Base-by-base conservation (phyloP, 139 green algal genomes). In the Haematococcus sp. region DNA sequence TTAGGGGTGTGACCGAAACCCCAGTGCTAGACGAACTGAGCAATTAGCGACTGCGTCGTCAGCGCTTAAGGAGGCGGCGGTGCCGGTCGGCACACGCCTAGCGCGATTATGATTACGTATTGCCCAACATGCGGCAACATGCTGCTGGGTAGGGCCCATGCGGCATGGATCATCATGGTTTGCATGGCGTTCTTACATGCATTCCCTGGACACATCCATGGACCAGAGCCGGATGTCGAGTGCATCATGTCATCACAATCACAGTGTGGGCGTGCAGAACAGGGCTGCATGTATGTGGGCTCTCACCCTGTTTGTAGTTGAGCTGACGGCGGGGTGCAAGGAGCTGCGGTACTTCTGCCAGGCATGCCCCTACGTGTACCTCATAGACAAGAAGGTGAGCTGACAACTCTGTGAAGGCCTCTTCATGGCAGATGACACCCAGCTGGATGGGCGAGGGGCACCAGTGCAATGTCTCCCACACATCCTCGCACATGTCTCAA, bases 81-180 rank as follows among this genome's bases (percentile, higher is more conserved):
- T 54, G 51, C 35, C 19, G 40, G 11, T 7, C 11, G 25, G 58
- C 58, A 23, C 25, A 16, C 19, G 25, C 25, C 58, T 56, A 1
- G 7, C 59, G 40, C 40, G 11, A 67, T 19, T 2, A 87, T 87
- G 82, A 82, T 89, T 23, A 76, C 68, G 35, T 97, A 93, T 70
- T 97, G 92, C 69, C 92, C 92, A 0, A 96, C 92, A 27, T 97
- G 92, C 69, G 93, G 79, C 1, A 97, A 97, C 73, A 87, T 97
- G 74, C 84, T 97, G 0, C 77, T 94, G 11, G 88, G 90, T 94
- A 71, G 46, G 68, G 30, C 19, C 43, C 5, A 54, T 65, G 51
- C 3, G 27, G 16, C 32, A 40, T 46, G 51, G 16, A 76, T 22
- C 28, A 3, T 22, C 3, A 27, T 63, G 20, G n/a, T 4, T 33